Conservation (phyloP, 495 filamentous ascomycete genomes). For the Xylaria cubensis region DNA sequence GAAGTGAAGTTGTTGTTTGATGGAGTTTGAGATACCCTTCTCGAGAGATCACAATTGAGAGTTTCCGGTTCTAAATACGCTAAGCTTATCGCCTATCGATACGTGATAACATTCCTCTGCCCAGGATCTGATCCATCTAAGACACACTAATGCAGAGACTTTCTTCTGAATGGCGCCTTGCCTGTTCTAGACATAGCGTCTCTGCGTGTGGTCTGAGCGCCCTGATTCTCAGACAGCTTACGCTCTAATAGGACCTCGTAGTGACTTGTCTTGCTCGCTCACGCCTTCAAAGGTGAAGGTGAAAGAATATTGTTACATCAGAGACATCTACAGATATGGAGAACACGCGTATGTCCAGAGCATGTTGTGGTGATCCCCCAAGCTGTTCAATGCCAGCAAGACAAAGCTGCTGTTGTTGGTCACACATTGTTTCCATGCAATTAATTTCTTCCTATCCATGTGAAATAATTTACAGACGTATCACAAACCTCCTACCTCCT, state of each 20-base stretch:
- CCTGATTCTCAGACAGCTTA: not conserved
- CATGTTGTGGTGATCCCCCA: not conserved
- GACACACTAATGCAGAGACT: slow-evolving; percentile 9
- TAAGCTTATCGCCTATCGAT: slow-evolving; percentile 26
- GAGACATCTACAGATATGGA: not conserved
- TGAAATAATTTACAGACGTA: not conserved
- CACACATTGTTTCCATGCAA: not conserved
- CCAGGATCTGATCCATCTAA: not conserved
- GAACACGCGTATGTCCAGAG: not conserved
- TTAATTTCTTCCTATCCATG: not conserved
- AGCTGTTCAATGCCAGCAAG: not conserved
- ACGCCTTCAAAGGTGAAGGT: not conserved
- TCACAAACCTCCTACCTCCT: not conserved
- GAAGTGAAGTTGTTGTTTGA: slow-evolving; percentile 21
- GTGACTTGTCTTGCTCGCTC: not conserved
- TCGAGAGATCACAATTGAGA: slow-evolving; percentile 21
- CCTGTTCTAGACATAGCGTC: not conserved
- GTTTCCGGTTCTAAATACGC: slow-evolving; percentile 15
- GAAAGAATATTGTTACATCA: slow-evolving; percentile 7
- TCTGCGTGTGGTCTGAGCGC: not conserved
- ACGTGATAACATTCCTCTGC: slow-evolving; percentile 3
- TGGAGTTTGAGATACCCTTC: slow-evolving; percentile 34
- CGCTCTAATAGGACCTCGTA: not conserved
- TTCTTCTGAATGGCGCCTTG: slow-evolving; percentile 1
- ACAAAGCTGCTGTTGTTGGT: not conserved